Conservation (phyloP, 2,329 filamentous ascomycete genomes). For the Pyrenophora tritici-repentis region DNA sequence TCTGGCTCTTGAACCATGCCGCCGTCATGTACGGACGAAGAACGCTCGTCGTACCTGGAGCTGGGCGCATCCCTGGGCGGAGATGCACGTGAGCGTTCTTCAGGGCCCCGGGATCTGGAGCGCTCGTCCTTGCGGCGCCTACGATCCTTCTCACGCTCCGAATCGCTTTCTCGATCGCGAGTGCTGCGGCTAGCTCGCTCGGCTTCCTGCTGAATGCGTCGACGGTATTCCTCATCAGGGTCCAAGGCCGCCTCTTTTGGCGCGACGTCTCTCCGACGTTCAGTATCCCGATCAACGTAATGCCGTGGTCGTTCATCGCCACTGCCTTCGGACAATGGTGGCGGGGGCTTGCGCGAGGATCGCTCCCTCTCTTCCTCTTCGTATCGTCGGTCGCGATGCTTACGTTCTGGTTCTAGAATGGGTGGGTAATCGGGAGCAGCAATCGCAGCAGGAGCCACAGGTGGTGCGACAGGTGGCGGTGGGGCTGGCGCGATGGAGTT, state of each 20-base stretch:
- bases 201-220: constrained; percentile 53
- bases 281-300: constrained; percentile 44
- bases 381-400: constrained; percentile 39
- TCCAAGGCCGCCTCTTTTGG: constrained; percentile 45
- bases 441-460: constrained; percentile 23
- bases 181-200: constrained; percentile 42
- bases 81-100: constrained; percentile 32
- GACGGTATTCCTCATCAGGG: constrained; percentile 58
- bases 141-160: constrained; percentile 43
- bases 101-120: constrained; percentile 34
- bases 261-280: constrained; percentile 40
- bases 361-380: constrained; percentile 40
- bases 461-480: constrained; percentile 20
- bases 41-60: constrained; percentile 38
- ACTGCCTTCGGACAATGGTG: constrained; percentile 41
- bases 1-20: constrained; percentile 44
- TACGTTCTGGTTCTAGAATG: constrained; percentile 32
- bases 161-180: constrained; percentile 38
- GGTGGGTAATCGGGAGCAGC: constrained; percentile 18
- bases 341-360: constrained; percentile 25
- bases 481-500: constrained; percentile 23
- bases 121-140: constrained; percentile 44
- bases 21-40: constrained; percentile 34
- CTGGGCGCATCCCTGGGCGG: constrained; percentile 31
- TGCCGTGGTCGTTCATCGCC: constrained; percentile 44